Base-by-base conservation (phyloP, 352 stramenopile species). In the Globisporangium nagaii region DNA sequence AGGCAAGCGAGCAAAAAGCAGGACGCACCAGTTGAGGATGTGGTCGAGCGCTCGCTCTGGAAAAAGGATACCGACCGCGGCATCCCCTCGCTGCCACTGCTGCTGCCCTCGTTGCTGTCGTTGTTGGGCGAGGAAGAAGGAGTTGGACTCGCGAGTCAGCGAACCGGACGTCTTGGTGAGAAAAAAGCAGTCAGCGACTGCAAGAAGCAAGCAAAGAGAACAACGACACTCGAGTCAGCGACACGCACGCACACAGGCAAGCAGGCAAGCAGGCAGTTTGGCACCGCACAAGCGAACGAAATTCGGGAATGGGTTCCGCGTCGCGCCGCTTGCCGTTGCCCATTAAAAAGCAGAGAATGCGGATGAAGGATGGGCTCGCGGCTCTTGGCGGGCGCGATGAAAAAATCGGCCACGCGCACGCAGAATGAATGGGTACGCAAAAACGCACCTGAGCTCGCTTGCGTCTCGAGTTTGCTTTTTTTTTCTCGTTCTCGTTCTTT, bases 21-120 rank as follows among this genome's bases (percentile, higher is more conserved):
- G 6, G 4, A 58, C 54, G 54, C 54, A 61, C 54, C 54, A 49
- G 19, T 53, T 54, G 34, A 25, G 32, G 54, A 40, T 46, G 35
- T 28, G n/a, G 19, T 49, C n/a, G 32, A 53, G 37, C 25, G 25
- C 46, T 54, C 46, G 44, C 25, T 48, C 28, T 55, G 32, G 20
- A 20, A 55, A 53, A 55, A 50, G 25, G 51, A 50, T 30, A 58
- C 31, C 39, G 51, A 58, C 39, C 27, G 51, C 22, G 51, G 51
- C 51, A 40, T 49, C n/a, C 6, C 13, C 17, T 17, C 46, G 34
- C n/a, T 43, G 32, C 8, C 30, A 13, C 24, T 36, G 44, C 17
- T 28, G 44, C 5, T 34, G 25, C 25, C 17, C 4, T 41, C 22
- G 45, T n/a, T n/a, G n/a, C n/a, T 20, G 12, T 17, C 24, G 28